Evolutionary conservation across 2,329 filamentous ascomycete species (phyloP), one percentile per base, ranked within the genome.

Genomic region (Setomelanomma holmii): DNA sequence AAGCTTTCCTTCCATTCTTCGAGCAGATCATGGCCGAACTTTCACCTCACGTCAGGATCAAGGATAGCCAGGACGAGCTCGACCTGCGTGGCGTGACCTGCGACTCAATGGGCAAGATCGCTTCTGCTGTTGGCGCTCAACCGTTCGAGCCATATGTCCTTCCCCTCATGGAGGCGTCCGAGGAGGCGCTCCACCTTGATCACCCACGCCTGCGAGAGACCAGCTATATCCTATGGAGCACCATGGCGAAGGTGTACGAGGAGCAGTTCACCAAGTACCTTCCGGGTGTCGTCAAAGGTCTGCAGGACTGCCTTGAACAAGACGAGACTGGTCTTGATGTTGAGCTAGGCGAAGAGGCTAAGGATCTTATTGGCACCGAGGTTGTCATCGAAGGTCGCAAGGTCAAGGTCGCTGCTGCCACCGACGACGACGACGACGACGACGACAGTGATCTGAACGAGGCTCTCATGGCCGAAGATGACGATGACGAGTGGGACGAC

Each of bases 151-250:
- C 90, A 12, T 98, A 93, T 71, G 93, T 98, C 30, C 83, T 89
- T 70, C 91, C 91, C 36, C 82, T 98, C 52, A 96, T 99, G 90
- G 84, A 88, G 67, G 89, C 93, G 12, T 96, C 91, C 62, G 93
- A 97, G 77, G 93, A 97, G 76, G 93, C 90, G 49, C 83, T 98
- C 2, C 82, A 89, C 64, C 86, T 99, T 2, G 93, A 91, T 65
- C 93, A 97, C 78, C 90, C 93, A 36, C 86, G 93, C 51, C 86
- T 98, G 45, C 90, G 92, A 76, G 95, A 99, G 81, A 97, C 92
- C 56, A 96, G 91, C 73, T 99, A 96, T 79, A 96, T 98, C 57
- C 84, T 99, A 48, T 99, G 95, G 93, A 92, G 91, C 61, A 91
- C 90, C 35, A 87, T 99, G 72, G 89, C 93, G 57, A 96, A 96